A percentile compares a stretch with the other conserved stretches of the same genome.
phyloP scores from a whole-genome alignment of 108 stramenopile genomes.

The Skeletonema tropicum region DNA sequence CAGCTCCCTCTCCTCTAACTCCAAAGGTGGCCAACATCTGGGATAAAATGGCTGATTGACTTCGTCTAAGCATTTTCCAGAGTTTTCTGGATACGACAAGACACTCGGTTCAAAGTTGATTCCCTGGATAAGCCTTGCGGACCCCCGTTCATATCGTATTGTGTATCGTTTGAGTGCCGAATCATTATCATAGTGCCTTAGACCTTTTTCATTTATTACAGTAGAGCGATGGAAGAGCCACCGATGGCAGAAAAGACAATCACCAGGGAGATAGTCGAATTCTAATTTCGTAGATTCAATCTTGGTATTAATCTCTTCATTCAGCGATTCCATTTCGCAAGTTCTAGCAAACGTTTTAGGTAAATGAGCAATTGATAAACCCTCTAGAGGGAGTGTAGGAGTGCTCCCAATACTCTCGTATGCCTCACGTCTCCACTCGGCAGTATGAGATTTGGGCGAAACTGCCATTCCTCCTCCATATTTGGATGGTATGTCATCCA shows the following conservation, averaged over 20 bases:
- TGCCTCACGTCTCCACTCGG: slow-evolving; percentile 13
- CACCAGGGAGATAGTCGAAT: slow-evolving; percentile 31
- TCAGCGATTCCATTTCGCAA: slow-evolving; percentile 12
- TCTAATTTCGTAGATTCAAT: slow-evolving; percentile 20
- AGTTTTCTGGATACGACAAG: slow-evolving; percentile 20
- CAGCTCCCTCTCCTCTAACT: background rate
- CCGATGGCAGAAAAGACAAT: slow-evolving; percentile 34
- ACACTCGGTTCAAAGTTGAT: slow-evolving; percentile 17
- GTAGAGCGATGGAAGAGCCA: slow-evolving; percentile 43
- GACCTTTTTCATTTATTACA: slow-evolving; percentile 20
- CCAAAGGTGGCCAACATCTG: slow-evolving; percentile 13
- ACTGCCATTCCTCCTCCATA: slow-evolving; percentile 39
- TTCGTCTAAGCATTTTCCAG: slow-evolving; percentile 29
- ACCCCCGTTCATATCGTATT: slow-evolving; percentile 43
- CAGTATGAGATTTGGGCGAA: slow-evolving; percentile 22
- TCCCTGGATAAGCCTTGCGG: slow-evolving; percentile 30
- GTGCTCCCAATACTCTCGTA: slow-evolving; percentile 23
- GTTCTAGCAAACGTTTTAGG: background rate
- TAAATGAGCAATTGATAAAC: background rate
- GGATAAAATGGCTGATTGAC: slow-evolving; percentile 26
- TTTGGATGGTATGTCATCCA: slow-evolving; percentile 33
- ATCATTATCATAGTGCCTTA: slow-evolving; percentile 7
- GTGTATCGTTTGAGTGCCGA: slow-evolving; percentile 33
- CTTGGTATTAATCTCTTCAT: slow-evolving; percentile 15
- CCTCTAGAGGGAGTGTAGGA: slow-evolving; percentile 23